A percentile compares a stretch with the other conserved stretches of the same genome.
Conservation (phyloP, 2,329 filamentous ascomycete genomes). For the Thielaviopsis populi region DNA sequence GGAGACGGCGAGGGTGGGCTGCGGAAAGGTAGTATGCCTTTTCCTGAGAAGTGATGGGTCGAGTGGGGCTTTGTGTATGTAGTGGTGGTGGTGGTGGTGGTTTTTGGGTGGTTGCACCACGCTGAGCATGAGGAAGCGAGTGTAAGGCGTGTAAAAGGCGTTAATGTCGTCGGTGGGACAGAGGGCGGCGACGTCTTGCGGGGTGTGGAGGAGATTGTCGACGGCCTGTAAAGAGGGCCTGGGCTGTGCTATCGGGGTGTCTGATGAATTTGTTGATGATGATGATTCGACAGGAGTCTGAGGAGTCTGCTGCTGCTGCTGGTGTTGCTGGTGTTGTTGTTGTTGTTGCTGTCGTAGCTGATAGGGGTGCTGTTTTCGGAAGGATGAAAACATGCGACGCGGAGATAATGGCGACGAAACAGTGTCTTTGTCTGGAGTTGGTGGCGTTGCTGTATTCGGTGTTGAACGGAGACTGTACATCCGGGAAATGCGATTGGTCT, state of each 20-base stretch:
- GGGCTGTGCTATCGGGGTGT: slow-evolving; percentile 19
- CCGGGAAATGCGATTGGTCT: neutral
- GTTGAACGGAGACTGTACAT: slow-evolving; percentile 1
- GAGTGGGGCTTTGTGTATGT: neutral
- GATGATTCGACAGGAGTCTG: slow-evolving; percentile 16
- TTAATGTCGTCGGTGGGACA: slow-evolving; percentile 9
- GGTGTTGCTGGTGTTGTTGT: neutral
- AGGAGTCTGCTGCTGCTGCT: neutral
- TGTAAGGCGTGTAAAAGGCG: slow-evolving; percentile 21
- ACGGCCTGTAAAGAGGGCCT: neutral
- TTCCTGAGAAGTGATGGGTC: slow-evolving; percentile 19
- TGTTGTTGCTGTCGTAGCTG: neutral
- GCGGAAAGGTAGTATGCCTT: slow-evolving; percentile 12
- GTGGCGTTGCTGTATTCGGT: neutral
- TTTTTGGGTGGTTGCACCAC: slow-evolving; percentile 19
- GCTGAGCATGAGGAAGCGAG: slow-evolving; percentile 24
- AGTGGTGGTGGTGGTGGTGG: slow-evolving; percentile 11
- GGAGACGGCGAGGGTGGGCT: slow-evolving; percentile 27
- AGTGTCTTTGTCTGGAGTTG: neutral
- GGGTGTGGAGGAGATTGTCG: slow-evolving; percentile 24
- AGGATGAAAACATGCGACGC: neutral
- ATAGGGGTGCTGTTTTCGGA: neutral
- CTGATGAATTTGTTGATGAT: slow-evolving; percentile 15
- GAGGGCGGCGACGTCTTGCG: slow-evolving; percentile 22
- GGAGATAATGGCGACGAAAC: neutral